A percentile compares a stretch with the other conserved stretches of the same genome.
phyloP scores from a whole-genome alignment of 1,139 yeast genomes.

The Martiniozyma asiatica region DNA sequence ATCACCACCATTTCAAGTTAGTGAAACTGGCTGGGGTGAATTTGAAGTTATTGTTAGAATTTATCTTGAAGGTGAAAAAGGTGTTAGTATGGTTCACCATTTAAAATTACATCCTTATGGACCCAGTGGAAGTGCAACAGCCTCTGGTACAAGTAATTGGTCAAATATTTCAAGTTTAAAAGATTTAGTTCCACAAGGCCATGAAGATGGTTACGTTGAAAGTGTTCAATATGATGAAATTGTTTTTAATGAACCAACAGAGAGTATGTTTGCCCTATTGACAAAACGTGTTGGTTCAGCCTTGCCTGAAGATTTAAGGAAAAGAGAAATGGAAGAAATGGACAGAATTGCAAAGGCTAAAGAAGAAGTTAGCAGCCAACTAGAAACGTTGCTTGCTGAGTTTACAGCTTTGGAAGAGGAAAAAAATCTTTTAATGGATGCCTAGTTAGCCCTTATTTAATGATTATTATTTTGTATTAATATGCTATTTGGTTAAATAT shows the following conservation, averaged over 20 bases:
- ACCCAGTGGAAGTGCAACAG: slow-evolving; percentile 9
- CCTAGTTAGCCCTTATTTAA: too few species aligned
- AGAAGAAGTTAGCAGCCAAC: slow-evolving; percentile 46
- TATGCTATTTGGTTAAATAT: too few species aligned
- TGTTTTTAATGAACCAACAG: slow-evolving; percentile 94
- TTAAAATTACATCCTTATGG: slow-evolving; percentile 79
- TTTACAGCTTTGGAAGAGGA: slow-evolving; percentile 37
- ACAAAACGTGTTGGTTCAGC: slow-evolving; percentile 67
- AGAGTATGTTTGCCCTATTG: slow-evolving; percentile 64
- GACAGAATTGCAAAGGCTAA: slow-evolving; percentile 61
- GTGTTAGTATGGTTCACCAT: slow-evolving; percentile 76
- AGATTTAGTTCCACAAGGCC: too few species aligned
- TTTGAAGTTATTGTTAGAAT: slow-evolving; percentile 85
- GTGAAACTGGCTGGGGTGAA: slow-evolving; percentile 99
- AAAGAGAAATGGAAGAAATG: slow-evolving; percentile 66
- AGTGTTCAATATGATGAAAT: slow-evolving; percentile 79
- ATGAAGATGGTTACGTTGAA: slow-evolving; percentile 36
- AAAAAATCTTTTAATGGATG: too few species aligned
- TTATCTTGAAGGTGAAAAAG: slow-evolving; percentile 73
- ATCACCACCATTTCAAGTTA: slow-evolving; percentile 83
- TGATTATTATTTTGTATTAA: too few species aligned
- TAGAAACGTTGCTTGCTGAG: slow-evolving; percentile 38
- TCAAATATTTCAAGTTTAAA: neutral
- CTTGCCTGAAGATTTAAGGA: slow-evolving; percentile 37
- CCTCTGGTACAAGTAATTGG: too few species aligned